phyloP scores from a whole-genome alignment of 257 asterid species.

The Voacanga thouarsii region DNA sequence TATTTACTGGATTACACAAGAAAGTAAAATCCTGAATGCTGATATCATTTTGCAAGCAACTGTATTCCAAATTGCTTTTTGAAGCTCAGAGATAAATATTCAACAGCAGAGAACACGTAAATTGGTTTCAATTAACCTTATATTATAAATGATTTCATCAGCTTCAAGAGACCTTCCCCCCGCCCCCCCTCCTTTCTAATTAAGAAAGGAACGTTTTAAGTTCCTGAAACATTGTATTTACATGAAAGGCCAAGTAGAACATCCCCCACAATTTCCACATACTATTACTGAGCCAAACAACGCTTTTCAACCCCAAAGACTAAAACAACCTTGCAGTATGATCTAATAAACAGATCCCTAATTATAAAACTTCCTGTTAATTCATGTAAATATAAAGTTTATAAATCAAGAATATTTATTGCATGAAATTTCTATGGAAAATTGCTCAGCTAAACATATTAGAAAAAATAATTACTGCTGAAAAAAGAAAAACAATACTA shows the following conservation, averaged over 20 bases:
- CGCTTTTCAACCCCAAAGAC: not conserved
- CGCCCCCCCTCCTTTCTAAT: no score
- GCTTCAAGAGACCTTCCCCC: not conserved
- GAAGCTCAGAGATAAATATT: not conserved
- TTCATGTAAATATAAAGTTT: not conserved
- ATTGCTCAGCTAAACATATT: not conserved
- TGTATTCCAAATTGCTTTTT: not conserved
- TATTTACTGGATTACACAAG: not conserved
- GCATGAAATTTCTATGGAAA: not conserved
- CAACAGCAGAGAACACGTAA: not conserved
- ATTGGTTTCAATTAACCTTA: not conserved
- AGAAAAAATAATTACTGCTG: not conserved
- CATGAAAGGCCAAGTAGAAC: not conserved
- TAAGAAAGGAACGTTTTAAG: not conserved
- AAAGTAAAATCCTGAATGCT: not conserved
- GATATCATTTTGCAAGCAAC: not conserved
- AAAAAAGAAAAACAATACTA: no score
- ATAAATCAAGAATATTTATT: not conserved
- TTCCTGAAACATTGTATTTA: not conserved
- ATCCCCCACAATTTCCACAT: not conserved
- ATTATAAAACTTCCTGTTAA: not conserved
- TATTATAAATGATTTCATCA: not conserved
- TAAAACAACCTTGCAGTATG: not conserved
- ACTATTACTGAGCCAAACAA: not conserved
- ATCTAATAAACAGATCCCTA: not conserved